Evolutionary conservation across 441 rosid species (phyloP).

Genomic region (Eutrema salsugineum): DNA sequence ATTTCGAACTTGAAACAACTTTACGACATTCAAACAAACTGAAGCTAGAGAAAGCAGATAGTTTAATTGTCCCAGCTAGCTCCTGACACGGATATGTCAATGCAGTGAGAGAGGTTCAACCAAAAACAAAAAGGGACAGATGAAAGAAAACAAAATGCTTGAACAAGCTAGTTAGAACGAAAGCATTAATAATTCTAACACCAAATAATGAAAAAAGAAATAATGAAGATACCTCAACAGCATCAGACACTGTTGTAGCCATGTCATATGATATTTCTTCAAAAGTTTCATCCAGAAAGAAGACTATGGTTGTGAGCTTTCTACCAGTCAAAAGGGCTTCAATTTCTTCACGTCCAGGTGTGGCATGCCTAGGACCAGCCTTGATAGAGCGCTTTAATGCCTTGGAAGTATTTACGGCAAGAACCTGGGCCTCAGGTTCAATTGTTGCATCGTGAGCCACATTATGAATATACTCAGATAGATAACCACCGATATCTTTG

Average conservation of each 20-base stretch:
- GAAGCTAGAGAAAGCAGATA: slow-evolving; percentile 90
- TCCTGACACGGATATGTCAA: slow-evolving; percentile 52
- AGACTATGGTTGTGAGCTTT: slow-evolving; percentile 93
- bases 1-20: slow-evolving; percentile 88
- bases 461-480: slow-evolving; percentile 85
- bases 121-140: slow-evolving; percentile 3
- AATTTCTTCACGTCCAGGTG: slow-evolving; percentile 94
- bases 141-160: background rate
- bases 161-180: slow-evolving; percentile 1
- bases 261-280: slow-evolving; percentile 97
- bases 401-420: slow-evolving; percentile 80
- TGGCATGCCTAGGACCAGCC: slow-evolving; percentile 91
- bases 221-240: slow-evolving; percentile 74
- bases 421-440: slow-evolving; percentile 78
- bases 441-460: slow-evolving; percentile 64
- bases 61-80: slow-evolving; percentile 91
- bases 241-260: slow-evolving; percentile 95
- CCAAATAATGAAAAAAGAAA: background rate
- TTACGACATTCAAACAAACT: slow-evolving; percentile 95
- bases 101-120: slow-evolving; percentile 12
- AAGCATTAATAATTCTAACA: background rate
- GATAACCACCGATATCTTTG: slow-evolving; percentile 92
- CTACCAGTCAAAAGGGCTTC: slow-evolving; percentile 86
- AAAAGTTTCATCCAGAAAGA: slow-evolving; percentile 96
- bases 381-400: slow-evolving; percentile 91